phyloP scores from a whole-genome alignment of 495 filamentous ascomycete species.

The Penicillium tannophilum region DNA sequence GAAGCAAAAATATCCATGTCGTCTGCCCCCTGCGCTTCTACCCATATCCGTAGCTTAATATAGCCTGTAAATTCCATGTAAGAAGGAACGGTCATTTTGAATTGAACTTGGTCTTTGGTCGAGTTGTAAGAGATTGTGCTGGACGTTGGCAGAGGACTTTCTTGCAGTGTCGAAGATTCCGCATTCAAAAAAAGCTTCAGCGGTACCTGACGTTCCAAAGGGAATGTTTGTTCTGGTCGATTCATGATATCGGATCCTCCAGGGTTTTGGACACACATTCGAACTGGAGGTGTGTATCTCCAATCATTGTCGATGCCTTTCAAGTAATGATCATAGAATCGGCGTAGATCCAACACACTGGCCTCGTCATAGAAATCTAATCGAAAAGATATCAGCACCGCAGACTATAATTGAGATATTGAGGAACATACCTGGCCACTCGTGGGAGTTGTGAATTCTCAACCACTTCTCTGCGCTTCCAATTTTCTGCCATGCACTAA shows the following conservation, averaged over 20 bases:
- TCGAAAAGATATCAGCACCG: background rate
- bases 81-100: background rate
- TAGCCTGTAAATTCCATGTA: background rate
- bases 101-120: background rate
- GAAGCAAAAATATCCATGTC: background rate
- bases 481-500: background rate
- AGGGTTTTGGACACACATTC: background rate
- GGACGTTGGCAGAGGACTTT: background rate
- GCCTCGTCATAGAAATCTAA: background rate
- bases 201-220: background rate
- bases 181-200: background rate
- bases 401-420: background rate
- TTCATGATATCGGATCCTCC: background rate
- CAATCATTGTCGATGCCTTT: conserved; percentile 2
- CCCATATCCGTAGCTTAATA: background rate
- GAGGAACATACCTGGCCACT: background rate
- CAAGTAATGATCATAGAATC: background rate
- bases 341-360: background rate
- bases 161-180: background rate
- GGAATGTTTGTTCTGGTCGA: background rate
- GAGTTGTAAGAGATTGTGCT: background rate
- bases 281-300: background rate
- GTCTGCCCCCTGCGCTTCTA: background rate
- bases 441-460: background rate
- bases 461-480: background rate